Evolutionary conservation across 2,329 filamentous ascomycete genomes (phyloP), one percentile per base, ranked within the genome.

Genomic region (Rhinocladiella mackenziei): DNA sequence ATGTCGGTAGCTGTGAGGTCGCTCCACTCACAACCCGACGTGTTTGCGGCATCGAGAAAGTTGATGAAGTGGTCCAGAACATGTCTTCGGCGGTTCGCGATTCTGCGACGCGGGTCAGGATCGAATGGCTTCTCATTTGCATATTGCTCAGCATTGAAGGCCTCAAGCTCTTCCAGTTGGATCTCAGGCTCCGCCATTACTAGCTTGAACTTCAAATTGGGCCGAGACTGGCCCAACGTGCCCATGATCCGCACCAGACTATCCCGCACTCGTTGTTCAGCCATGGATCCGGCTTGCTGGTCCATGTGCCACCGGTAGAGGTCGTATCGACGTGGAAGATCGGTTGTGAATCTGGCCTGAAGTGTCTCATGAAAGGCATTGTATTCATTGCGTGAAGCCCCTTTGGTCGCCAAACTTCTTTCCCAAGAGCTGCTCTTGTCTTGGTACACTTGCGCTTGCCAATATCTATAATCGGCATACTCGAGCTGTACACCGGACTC

Each of bases 281-380:
- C 51, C 34, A 54, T 45, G 15, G 25, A 19, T 19, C 32, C 43
- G 5, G 49, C 49, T 39, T 54, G 44, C 17, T 50, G 42, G 31
- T 54, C 51, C n/a, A 54, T 41, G 30, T 52, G 46, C 51, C 49
- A 53, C 7, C 51, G 33, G 19, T 52, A 54, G n/a, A 53, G 28
- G 18, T 50, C 42, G 40, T 54, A 54, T 19, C 33, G 29, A 14
- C 31, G 32, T 15, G 36, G 20, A 3, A 54, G 28, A 20, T 53
- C 45, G 8, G 42, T 11, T 2, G 45, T 45, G 40, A 54, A 54
- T 13, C 49, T 38, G 25, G 49, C 38, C 36, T 54, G 49, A 11
- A 54, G 45, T 13, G 2, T 22, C 30, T 41, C 42, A 15, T 52
- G 51, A 25, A 54, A 52, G 23, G 41, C 29, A 6, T 18, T 39